Evolutionary conservation across 2,329 filamentous ascomycete genomes (phyloP), one percentile per base, ranked within the genome.

Genomic region (Emydomyces testavorans): DNA sequence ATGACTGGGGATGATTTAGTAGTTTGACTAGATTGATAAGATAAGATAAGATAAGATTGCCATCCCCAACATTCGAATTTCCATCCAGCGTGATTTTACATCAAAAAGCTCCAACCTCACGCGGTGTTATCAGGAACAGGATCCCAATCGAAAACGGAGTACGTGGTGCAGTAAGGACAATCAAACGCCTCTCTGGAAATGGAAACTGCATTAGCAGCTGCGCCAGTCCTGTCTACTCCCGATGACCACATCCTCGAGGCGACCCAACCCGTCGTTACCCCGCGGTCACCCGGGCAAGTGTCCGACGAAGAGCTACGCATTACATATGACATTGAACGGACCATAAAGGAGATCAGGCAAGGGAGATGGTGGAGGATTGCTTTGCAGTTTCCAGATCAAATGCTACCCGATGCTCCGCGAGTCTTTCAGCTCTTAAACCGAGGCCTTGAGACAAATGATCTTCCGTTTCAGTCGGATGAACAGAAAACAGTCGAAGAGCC

Each of bases 351-450:
- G 64, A 83, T 98, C 39, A 72, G 73, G n/a, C 66, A 72, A 4
- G 83, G 79, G 36, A 74, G 74, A 63, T 94, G 86, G 77, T 76
- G 69, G 53, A 77, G 83, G 43, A 77, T 98, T 26, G 92, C 88
- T 1, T 70, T 98, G n/a, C 92, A 98, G 62, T 96, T 98, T 57
- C 90, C 92, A 0, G 92, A 98, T 67, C 75, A 82, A 23, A 94
- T 96, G 86, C 76, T 98, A 0, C 73, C 78, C 0, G 88, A 98
- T 72, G 86, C 85, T 6, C 83, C 87, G 4, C 75, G 83, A 49
- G 85, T 95, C 0, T 87, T 83, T 49, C 79, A 82, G 46, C 70
- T 79, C 0, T 66, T 94, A 52, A 71, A 71, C 48, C 66, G 70
- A 37, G 75, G 73, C 0, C 60, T 83, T 41, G 63, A 64, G 32